phyloP scores from a whole-genome alignment of 202 grass and related monocot genomes.

The Eragrostis tef region DNA sequence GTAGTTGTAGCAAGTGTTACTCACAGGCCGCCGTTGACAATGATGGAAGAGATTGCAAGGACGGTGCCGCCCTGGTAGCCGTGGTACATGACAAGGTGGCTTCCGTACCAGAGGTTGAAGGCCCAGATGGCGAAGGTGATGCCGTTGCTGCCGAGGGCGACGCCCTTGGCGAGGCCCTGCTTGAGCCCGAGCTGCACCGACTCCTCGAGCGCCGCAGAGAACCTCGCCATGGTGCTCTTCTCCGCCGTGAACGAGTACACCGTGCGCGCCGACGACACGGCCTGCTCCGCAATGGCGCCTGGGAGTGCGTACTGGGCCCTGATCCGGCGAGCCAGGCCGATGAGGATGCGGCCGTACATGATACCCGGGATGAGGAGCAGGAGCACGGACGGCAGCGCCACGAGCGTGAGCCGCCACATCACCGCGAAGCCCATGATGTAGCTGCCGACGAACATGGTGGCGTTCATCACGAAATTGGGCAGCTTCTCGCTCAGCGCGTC shows the following conservation, averaged over 20 bases:
- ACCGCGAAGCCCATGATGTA: constrained; percentile 63
- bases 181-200: constrained; percentile 58
- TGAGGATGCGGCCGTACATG: constrained; percentile 58
- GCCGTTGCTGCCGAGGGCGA: constrained; percentile 70
- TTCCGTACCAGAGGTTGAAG: constrained; percentile 78
- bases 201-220: constrained; percentile 64
- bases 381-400: constrained; percentile 58
- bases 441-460: constrained; percentile 56
- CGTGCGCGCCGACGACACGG: constrained; percentile 67
- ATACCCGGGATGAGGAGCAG: constrained; percentile 72
- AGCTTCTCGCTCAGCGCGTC: constrained; percentile 81
- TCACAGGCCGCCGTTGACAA: constrained; percentile 71
- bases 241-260: constrained; percentile 72
- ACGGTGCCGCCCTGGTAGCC: constrained; percentile 67
- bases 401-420: constrained; percentile 62
- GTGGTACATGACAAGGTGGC: constrained; percentile 78
- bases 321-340: constrained; percentile 60
- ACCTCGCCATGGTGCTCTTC: constrained; percentile 54
- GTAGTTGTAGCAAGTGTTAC: background rate
- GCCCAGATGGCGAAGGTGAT: constrained; percentile 76
- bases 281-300: constrained; percentile 64
- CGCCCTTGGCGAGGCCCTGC: constrained; percentile 75
- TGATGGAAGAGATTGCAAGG: constrained; percentile 57
- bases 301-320: constrained; percentile 62
- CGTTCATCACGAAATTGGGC: constrained; percentile 80